Base-by-base conservation (phyloP, 1,139 yeast species). In the Suhomyces ambrosiae region DNA sequence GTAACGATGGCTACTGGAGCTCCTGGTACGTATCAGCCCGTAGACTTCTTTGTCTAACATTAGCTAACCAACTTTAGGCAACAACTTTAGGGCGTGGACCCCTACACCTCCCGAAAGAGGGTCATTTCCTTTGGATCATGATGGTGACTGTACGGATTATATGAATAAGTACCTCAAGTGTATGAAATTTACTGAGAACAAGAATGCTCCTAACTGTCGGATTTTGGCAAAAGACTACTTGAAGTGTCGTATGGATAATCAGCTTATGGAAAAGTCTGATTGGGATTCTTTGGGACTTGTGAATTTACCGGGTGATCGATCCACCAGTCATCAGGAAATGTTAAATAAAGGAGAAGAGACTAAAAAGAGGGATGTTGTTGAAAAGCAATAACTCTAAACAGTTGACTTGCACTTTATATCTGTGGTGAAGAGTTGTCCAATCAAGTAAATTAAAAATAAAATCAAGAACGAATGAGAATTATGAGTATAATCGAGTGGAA, bases 61-160 rank as follows among this genome's bases (percentile, higher is more conserved):
- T n/a, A n/a, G n/a, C 11, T 4, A 14, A 42, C 55, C 49, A 47
- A 52, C 50, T 46, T 29, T 61, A 41, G 80, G 80, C 17, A 59
- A 59, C n/a, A 69, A 54, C 63, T 51, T 63, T 64, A 65, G 77
- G 46, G 64, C 79, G 24, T 71, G 85, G 75, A 74, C 86, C 13
- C 96, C 97, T 10, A 84, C 92, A 0, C 96, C 98, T 18, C 98
- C 98, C 3, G 96, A 90, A 51, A 71, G 96, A 51, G 98, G 98
- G 0, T 86, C 97, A 0, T 92, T 92, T 60, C 98, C 97, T 1
- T 69, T 92, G 36, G 98, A 92, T 54, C 98, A 92, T 56, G 86
- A 80, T 45, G 86, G 82, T 1, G 97, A 92, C 51, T 92, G 97
- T 57, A 79, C 80, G 12, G 71, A 71, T 16, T 76, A 80, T 45